Base-by-base conservation (phyloP, 495 filamentous ascomycete genomes). In the Podospora sp. region DNA sequence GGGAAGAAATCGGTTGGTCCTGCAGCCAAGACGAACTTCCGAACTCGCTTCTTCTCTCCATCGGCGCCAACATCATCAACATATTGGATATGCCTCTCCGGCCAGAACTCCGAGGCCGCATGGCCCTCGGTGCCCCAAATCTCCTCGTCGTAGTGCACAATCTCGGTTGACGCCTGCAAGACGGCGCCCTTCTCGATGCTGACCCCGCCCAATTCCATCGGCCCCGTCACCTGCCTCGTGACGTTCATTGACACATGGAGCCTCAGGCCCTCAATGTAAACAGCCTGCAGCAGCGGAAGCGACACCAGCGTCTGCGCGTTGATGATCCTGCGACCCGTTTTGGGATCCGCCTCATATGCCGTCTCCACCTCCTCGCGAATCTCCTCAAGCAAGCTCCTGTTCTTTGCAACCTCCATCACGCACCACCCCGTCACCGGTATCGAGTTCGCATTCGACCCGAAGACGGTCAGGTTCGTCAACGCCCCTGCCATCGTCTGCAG, bases 231-330 rank as follows among this genome's bases (percentile, higher is more conserved):
- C 36, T 74, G 56, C 5, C 80, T 71, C 0, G 69, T 76, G 21
- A 76, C 29, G 14, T 69, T 73, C 22, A 79, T 61, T 12, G 71
- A 71, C 11, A 78, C 70, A 55, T 74, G 76, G 33, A 82, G 53
- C 9, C 81, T 74, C 27, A 82, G 65, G 11, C 68, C 68, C 65
- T 82, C 81, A 20, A 69, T 68, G 59, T 78, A 82, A 24, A 80
- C 57, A 0, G 80, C 78, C 60, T 78, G 73, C 1, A 82, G 64
- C 0, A 82, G 71, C 8, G 80, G 79, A n/a, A 76, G 60, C 3
- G 68, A 35, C 16, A 69, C 35, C 9, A 82, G 69, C 12, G 67
- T 74, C 56, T 69, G 58, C 14, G 68, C 40, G 40, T 81, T 67
- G 14, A 79, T 25, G 0, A 12, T 40, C 0, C 22, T n/a, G 14